Conservation (phyloP, 768 basidiomycete species). For the Termitomyces sp. region DNA sequence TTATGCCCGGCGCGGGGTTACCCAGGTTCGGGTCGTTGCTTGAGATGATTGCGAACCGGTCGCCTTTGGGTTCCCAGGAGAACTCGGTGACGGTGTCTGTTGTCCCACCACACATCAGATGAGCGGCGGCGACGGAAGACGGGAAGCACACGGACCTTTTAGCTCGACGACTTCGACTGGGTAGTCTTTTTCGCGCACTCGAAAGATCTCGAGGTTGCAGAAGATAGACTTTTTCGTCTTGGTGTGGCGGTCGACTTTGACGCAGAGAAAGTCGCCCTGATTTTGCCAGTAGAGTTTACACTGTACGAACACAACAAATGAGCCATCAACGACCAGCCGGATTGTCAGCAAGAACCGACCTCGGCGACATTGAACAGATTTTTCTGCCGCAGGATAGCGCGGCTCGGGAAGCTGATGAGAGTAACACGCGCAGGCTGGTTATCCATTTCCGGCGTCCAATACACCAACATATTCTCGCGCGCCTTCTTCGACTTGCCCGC, state of each 20-base stretch:
- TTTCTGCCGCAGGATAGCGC: conserved; percentile 83
- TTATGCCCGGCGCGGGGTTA: conserved; percentile 83
- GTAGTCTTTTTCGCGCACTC: conserved; percentile 94
- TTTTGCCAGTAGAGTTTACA: conserved; percentile 99
- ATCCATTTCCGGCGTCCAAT: conserved; percentile 95
- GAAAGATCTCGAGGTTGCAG: conserved; percentile 97
- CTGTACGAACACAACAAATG: conserved; percentile 40
- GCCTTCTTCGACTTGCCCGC: conserved; percentile 53
- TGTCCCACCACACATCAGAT: not conserved
- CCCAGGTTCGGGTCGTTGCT: conserved; percentile 91
- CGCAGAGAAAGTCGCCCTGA: conserved; percentile 96
- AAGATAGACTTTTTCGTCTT: conserved; percentile 98
- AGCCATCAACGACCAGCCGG: not conserved
- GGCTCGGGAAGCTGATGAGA: conserved; percentile 84
- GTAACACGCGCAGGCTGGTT: conserved; percentile 98
- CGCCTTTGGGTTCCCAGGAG: conserved; percentile 98
- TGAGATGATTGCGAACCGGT: conserved; percentile 93
- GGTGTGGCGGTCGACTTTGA: conserved; percentile 97
- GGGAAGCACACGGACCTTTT: conserved; percentile 57
- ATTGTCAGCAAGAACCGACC: conserved; percentile 39
- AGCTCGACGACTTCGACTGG: conserved; percentile 97
- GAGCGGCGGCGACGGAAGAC: not conserved
- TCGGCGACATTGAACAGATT: conserved; percentile 98
- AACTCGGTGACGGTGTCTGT: conserved; percentile 92
- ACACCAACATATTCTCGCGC: conserved; percentile 90